Evolutionary conservation across 768 basidiomycete genomes (phyloP), one percentile per base, ranked within the genome.

Genomic region (Phallus indusiatus): DNA sequence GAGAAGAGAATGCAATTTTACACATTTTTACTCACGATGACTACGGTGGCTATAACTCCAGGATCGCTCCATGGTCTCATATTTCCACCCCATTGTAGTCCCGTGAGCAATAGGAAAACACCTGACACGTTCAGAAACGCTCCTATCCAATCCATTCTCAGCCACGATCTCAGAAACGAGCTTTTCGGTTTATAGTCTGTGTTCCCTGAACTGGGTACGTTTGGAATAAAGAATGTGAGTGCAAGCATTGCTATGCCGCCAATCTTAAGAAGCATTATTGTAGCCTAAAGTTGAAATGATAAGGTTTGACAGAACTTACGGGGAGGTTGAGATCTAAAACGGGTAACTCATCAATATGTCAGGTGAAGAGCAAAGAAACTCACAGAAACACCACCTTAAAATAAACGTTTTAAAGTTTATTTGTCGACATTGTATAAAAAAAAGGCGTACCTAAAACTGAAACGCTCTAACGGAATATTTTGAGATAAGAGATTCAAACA

Each of bases 81-180:
- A 61, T 74, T 73, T 1, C 78, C 78, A 18, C 77, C 79, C 75
- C 76, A 77, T 61, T 77, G 74, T 6, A 80, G 64, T 2, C 77
- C 73, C 2, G 79, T 68, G 35, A 78, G 67, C 14, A 78, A 66
- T 55, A 69, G 70, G 6, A 72, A 73, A 53, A 76, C 64, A 28
- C 70, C 61, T 5, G 64, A 68, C 51, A 77, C 64, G 55, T 73
- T 68, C 18, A 78, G 67, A 18, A 67, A 64, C 0, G 74, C 69
- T 10, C 77, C 76, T 54, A 76, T 35, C 66, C 70, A 72, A 62
- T 78, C 78, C 54, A 79, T 65, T 53, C 66, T 46, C 28, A 63
- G 18, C 60, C 65, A 60, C 35, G 60, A 12, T 4, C 12, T 2
- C 42, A 42, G 9, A 28, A 28, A 7, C 4, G 28, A 28, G 7